These are phyloP conservation scores for Moesziomyces parantarcticus DNA, from an alignment of 1,284 basidiomycete genomes.

Conservation along the genomic window DNA sequence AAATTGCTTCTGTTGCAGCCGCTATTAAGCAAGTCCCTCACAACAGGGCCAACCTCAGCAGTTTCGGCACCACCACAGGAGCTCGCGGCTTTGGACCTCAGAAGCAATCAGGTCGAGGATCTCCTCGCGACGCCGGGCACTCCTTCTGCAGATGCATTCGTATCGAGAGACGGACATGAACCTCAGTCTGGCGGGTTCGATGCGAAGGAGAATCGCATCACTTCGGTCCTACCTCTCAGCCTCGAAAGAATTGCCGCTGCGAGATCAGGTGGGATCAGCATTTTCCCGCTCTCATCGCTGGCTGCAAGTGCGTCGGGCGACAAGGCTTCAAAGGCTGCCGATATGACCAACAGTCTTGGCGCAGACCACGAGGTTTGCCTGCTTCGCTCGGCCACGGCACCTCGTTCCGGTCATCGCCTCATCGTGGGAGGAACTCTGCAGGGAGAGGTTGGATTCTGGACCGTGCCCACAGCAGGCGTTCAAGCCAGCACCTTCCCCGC, in stretches of 20 bases:
- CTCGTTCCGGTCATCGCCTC: constrained; percentile 36
- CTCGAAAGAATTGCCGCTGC: constrained; percentile 38
- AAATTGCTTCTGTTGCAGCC: constrained; percentile 24
- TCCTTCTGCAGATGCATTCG: background rate
- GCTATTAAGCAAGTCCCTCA: background rate
- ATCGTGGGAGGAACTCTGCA: constrained; percentile 51
- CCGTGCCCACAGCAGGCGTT: background rate
- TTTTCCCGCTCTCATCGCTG: constrained; percentile 16
- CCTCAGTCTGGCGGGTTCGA: no score
- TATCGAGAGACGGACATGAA: background rate
- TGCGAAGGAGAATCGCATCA: constrained; percentile 6
- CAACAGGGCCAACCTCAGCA: background rate
- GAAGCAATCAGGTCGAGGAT: constrained; percentile 5
- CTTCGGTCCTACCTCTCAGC: constrained; percentile 36
- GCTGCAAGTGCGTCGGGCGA: constrained; percentile 1
- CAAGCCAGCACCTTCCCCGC: constrained; percentile 69
- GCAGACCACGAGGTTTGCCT: constrained; percentile 23
- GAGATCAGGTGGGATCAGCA: constrained; percentile 16
- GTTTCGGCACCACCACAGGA: background rate
- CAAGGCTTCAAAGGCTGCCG: background rate
- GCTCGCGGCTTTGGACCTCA: constrained; percentile 20
- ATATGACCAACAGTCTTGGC: constrained; percentile 16
- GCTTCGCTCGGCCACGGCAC: constrained; percentile 36
- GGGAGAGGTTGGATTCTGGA: constrained; percentile 68
- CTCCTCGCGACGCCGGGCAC: constrained; percentile 8